These are phyloP conservation scores for Hypoxylon sp. DNA, from an alignment of 2,329 filamentous ascomycete species.

Conservation along the genomic window DNA sequence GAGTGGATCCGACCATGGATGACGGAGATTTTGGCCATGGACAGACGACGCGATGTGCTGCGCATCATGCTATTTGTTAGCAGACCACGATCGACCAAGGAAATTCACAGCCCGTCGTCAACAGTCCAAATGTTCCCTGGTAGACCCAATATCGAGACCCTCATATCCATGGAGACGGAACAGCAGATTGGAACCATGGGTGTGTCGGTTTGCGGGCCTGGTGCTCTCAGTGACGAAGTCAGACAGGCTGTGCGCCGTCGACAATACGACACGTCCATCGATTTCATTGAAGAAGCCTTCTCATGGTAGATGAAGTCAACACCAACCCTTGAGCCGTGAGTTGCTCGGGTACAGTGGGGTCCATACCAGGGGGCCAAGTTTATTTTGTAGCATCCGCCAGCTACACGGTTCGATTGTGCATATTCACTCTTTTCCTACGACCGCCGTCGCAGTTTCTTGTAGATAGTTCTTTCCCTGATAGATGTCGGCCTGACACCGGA, in stretches of 20 bases:
- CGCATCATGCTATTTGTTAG: conserved; percentile 86
- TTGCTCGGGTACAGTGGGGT: conserved; percentile 15
- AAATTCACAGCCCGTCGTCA: conserved; percentile 82
- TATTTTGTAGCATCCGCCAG: conserved; percentile 36
- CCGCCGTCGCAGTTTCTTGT: conserved; percentile 40
- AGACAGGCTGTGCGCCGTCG: conserved; percentile 75
- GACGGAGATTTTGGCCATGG: conserved; percentile 83
- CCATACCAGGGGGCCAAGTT: conserved; percentile 25
- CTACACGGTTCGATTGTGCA: conserved; percentile 44
- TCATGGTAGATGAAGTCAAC: conserved; percentile 62
- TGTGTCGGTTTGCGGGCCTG: conserved; percentile 81
- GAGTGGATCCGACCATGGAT: conserved; percentile 90
- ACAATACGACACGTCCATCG: conserved; percentile 76
- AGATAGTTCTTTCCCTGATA: conserved; percentile 41
- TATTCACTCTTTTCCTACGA: conserved; percentile 40
- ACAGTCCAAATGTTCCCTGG: conserved; percentile 90
- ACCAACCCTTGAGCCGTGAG: not conserved
- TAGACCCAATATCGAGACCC: conserved; percentile 79
- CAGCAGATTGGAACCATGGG: conserved; percentile 81
- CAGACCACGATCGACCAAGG: conserved; percentile 80
- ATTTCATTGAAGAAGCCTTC: conserved; percentile 87
- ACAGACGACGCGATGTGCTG: conserved; percentile 79
- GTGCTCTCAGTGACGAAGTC: conserved; percentile 81
- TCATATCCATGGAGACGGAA: conserved; percentile 81
- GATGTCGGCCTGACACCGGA: conserved; percentile 29